Percentiles rank a stretch among this genome's conserved stretches.
Conservation (phyloP, 2,329 filamentous ascomycete species). For the Neocatenulostroma microsporum region DNA sequence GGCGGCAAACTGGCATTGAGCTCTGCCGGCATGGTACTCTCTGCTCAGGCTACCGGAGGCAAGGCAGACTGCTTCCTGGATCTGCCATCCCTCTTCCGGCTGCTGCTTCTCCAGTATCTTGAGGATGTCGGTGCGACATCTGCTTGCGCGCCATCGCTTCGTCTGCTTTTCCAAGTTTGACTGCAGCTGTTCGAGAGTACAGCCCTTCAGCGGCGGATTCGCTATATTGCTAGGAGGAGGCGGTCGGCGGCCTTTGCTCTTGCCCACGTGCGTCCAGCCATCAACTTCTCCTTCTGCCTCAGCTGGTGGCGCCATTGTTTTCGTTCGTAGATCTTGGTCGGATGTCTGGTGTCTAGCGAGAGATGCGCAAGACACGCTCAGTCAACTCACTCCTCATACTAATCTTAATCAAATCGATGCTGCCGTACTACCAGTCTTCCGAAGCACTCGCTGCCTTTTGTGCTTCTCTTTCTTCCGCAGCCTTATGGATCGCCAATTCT, state of each 20-base stretch:
- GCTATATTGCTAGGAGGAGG: neutral
- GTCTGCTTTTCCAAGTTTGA: constrained; percentile 16
- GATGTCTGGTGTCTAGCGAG: no score
- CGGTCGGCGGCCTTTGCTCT: constrained; percentile 3
- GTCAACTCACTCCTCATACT: no score
- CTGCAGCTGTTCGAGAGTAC: constrained; percentile 14
- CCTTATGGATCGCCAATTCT: no score
- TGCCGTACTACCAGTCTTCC: no score
- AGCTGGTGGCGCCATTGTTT: no score
- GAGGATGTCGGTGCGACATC: constrained; percentile 15
- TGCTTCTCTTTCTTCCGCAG: no score
- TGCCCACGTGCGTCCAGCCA: constrained; percentile 4
- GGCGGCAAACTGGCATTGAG: constrained; percentile 25
- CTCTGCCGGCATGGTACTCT: constrained; percentile 22
- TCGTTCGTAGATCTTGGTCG: no score
- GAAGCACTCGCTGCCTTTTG: no score
- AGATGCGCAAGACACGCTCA: no score
- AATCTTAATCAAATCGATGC: no score
- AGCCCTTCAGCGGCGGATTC: constrained; percentile 8
- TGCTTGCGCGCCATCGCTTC: constrained; percentile 16
- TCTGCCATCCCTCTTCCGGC: constrained; percentile 17
- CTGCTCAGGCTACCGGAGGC: constrained; percentile 26
- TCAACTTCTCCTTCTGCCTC: no score
- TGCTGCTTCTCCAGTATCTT: constrained; percentile 14
- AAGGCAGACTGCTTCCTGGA: constrained; percentile 25